Percentiles rank a stretch among this genome's conserved stretches.
Conservation (phyloP, 2,329 filamentous ascomycete genomes). For the Ciborinia camelliae region DNA sequence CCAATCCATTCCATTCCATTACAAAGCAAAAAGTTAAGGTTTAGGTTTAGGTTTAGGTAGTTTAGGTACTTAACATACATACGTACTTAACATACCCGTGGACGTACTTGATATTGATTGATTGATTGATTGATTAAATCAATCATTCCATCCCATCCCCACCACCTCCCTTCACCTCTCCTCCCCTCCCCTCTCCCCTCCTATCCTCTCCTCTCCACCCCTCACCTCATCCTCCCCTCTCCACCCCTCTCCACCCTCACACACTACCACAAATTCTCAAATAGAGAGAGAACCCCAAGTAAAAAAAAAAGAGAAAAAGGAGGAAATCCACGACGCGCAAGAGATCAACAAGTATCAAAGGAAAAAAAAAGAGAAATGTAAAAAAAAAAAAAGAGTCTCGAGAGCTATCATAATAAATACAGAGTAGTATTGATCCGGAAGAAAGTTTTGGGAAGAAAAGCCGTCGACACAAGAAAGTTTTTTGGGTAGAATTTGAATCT, state of each 20-base stretch:
- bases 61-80: not conserved
- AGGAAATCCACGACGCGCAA: not conserved
- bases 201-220: not conserved
- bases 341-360: slow-evolving; percentile 9
- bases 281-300: not conserved
- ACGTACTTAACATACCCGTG: too few species aligned
- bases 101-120: not conserved
- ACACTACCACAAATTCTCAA: not conserved
- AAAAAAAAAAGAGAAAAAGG: not conserved
- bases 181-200: not conserved
- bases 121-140: not conserved
- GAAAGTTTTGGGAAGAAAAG: slow-evolving; percentile 4
- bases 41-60: too few species aligned
- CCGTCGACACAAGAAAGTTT: slow-evolving; percentile 1
- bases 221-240: not conserved
- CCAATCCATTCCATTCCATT: slow-evolving; percentile 13
- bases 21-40: slow-evolving; percentile 19
- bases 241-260: not conserved
- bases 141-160: not conserved
- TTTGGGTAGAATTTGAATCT: not conserved
- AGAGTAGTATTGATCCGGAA: slow-evolving; percentile 16
- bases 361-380: not conserved
- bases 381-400: slow-evolving; percentile 3
- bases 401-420: slow-evolving; percentile 22
- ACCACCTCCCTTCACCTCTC: not conserved